These are phyloP conservation scores for Saturnispora diversa DNA, from an alignment of 805 yeast species.

Conservation along the genomic window DNA sequence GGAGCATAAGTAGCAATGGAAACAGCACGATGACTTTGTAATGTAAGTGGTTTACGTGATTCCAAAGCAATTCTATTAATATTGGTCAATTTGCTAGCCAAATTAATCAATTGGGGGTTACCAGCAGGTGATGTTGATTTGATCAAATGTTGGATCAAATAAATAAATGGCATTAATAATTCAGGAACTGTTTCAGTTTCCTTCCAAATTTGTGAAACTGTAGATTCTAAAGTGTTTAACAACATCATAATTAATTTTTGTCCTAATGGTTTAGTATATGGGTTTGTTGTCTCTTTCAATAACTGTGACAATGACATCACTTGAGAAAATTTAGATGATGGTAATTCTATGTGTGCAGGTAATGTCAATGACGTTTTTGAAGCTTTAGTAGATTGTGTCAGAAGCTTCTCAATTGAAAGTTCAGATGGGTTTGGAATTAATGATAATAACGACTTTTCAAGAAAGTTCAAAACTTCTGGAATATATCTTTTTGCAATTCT, in stretches of 20 bases:
- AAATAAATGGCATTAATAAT: conserved; percentile 41
- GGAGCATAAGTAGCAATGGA: conserved; percentile 84
- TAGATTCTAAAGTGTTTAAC: conserved; percentile 28
- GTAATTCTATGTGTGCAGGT: conserved; percentile 13
- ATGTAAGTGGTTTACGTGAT: conserved; percentile 59
- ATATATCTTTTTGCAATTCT: conserved; percentile 67
- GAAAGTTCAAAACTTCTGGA: conserved; percentile 67
- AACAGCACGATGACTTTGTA: conserved; percentile 78
- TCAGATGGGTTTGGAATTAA: conserved; percentile 34
- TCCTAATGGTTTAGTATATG: conserved; percentile 15
- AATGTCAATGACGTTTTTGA: conserved; percentile 19
- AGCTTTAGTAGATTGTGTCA: conserved; percentile 17
- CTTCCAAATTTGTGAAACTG: conserved; percentile 41
- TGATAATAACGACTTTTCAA: conserved; percentile 42
- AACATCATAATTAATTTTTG: conserved; percentile 31
- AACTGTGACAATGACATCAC: conserved; percentile 8
- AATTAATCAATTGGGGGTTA: conserved; percentile 27
- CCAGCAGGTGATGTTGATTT: conserved; percentile 22
- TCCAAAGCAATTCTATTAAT: conserved; percentile 39
- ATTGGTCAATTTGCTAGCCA: conserved; percentile 40
- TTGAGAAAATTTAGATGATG: conserved; percentile 4
- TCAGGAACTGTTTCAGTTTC: conserved; percentile 57
- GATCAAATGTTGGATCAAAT: conserved; percentile 34
- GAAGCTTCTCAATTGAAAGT: conserved; percentile 17
- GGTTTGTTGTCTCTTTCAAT: conserved; percentile 4